phyloP scores from a whole-genome alignment of 257 asterid species.

The Solanum etuberosum region DNA sequence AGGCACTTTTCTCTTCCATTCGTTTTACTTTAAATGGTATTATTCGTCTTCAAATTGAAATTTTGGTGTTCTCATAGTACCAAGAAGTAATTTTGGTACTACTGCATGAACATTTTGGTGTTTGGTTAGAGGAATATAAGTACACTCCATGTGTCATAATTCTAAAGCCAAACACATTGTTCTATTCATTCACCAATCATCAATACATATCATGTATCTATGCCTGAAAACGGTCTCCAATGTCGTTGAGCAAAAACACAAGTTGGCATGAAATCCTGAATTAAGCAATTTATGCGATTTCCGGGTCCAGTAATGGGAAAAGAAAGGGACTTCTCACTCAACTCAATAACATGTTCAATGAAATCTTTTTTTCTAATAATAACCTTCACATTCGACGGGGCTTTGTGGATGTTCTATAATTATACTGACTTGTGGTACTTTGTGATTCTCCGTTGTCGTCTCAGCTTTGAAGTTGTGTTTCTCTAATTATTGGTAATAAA shows the following conservation, averaged over 20 bases:
- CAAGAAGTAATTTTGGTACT: neutral
- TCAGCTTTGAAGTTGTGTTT: neutral
- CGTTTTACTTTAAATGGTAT: neutral
- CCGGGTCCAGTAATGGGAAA: neutral
- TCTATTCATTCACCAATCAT: neutral
- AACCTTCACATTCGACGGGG: neutral
- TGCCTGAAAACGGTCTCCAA: neutral
- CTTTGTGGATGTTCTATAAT: neutral
- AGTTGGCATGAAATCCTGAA: neutral
- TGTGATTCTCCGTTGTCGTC: neutral
- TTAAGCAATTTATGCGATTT: neutral
- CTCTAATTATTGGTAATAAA: neutral
- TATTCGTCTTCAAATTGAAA: neutral
- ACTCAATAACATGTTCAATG: neutral
- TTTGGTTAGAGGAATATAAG: neutral
- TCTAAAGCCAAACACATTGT: neutral
- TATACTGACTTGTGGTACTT: neutral
- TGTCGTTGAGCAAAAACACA: neutral
- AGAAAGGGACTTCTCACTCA: neutral
- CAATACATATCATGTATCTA: neutral
- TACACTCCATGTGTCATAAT: neutral
- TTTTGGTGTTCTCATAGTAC: neutral
- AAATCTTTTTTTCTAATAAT: neutral
- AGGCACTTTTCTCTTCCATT: neutral
- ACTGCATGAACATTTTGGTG: neutral